Conservation (phyloP, 2,329 filamentous ascomycete genomes). For the Fusarium duplospermum region DNA sequence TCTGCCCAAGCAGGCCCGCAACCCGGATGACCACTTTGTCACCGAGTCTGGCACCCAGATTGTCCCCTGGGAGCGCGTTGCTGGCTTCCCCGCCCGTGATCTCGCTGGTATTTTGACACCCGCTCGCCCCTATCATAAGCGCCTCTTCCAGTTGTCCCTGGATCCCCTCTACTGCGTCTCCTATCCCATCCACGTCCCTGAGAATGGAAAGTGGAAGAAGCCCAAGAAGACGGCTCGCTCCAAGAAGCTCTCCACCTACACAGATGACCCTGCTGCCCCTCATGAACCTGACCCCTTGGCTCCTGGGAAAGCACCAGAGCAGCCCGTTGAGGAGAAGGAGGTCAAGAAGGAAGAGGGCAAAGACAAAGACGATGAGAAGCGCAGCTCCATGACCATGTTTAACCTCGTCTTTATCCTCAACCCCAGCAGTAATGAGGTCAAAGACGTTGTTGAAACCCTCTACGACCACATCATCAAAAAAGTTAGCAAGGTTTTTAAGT, state of each 20-base stretch:
- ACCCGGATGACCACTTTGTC: conserved; percentile 66
- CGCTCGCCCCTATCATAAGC: conserved; percentile 80
- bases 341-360: conserved; percentile 46
- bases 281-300: conserved; percentile 45
- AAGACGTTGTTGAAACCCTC: conserved; percentile 78
- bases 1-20: conserved; percentile 60
- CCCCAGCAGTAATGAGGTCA: conserved; percentile 81
- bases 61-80: conserved; percentile 77
- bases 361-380: conserved; percentile 66
- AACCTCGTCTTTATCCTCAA: conserved; percentile 94
- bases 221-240: conserved; percentile 63
- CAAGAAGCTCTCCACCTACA: conserved; percentile 50
- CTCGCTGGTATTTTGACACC: conserved; percentile 85
- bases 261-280: conserved; percentile 46
- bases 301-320: conserved; percentile 43
- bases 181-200: conserved; percentile 83
- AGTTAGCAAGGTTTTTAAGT: conserved; percentile 91
- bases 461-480: conserved; percentile 93
- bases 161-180: conserved; percentile 85
- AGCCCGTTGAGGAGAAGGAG: conserved; percentile 43
- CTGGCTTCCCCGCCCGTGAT: conserved; percentile 80
- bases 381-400: conserved; percentile 92
- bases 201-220: conserved; percentile 82
- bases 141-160: conserved; percentile 82
- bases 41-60: conserved; percentile 67